A percentile compares a stretch with the other conserved stretches of the same genome.
These are phyloP conservation scores for Hymenoscyphus linearis DNA, from an alignment of 2,329 filamentous ascomycete genomes.

Conservation along the genomic window DNA sequence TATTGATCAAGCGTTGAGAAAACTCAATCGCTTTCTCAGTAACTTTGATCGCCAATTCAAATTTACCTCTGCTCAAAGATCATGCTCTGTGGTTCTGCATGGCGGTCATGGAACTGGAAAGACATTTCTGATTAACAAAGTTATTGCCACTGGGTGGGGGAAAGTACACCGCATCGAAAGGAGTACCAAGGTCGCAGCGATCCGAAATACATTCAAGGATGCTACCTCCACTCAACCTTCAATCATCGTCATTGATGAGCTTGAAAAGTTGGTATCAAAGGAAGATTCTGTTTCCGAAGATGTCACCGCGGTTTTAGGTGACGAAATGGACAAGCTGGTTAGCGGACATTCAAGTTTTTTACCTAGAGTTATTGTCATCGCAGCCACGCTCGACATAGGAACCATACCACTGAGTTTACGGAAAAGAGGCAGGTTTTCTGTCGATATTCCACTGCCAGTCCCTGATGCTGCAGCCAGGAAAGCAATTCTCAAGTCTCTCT, in stretches of 20 bases:
- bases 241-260: conserved; percentile 71
- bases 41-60: conserved; percentile 43
- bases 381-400: conserved; percentile 66
- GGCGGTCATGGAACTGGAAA: conserved; percentile 85
- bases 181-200: conserved; percentile 49
- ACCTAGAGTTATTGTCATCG: conserved; percentile 65
- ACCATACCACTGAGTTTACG: conserved; percentile 68
- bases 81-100: conserved; percentile 51
- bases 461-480: conserved; percentile 66
- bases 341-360: conserved; percentile 26
- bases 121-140: conserved; percentile 62
- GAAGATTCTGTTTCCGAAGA: conserved; percentile 46
- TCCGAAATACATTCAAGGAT: conserved; percentile 65
- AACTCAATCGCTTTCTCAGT: conserved; percentile 62
- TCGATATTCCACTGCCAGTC: conserved; percentile 68
- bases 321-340: conserved; percentile 52
- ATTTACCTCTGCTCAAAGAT: conserved; percentile 24
- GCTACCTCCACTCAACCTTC: conserved; percentile 67
- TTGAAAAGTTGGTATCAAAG: conserved; percentile 65
- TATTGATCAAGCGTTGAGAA: conserved; percentile 55
- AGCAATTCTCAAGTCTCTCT: conserved; percentile 61
- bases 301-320: conserved; percentile 46
- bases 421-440: conserved; percentile 57
- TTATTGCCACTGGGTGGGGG: conserved; percentile 66
- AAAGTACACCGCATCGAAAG: conserved; percentile 57